phyloP scores from a whole-genome alignment of 768 basidiomycete species.

The Boletus coccyginus region DNA sequence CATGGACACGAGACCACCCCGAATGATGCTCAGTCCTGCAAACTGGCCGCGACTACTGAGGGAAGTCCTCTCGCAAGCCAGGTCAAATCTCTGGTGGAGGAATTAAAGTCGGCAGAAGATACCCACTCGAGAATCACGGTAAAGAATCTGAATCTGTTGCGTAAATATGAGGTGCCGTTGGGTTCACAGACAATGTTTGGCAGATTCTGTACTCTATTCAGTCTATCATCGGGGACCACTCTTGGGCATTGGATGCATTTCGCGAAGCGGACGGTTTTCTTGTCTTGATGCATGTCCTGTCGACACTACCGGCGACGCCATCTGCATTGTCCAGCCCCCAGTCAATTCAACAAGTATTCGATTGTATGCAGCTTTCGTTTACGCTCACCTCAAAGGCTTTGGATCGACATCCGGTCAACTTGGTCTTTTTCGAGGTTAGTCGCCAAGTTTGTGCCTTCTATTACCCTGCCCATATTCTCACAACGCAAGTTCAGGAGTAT shows the following conservation, averaged over 20 bases:
- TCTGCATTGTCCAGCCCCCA: constrained; percentile 30
- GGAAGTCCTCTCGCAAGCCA: constrained; percentile 34
- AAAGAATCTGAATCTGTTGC: too few species aligned
- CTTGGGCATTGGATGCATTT: constrained; percentile 69
- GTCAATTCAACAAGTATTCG: constrained; percentile 41
- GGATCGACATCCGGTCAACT: constrained; percentile 51
- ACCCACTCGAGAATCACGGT: constrained; percentile 53
- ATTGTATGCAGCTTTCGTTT: constrained; percentile 61
- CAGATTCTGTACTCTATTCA: constrained; percentile 68
- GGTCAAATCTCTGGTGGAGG: constrained; percentile 68
- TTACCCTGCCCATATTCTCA: constrained; percentile 16
- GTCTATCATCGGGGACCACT: constrained; percentile 63
- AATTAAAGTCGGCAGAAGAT: constrained; percentile 57
- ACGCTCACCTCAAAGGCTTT: constrained; percentile 64
- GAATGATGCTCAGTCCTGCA: constrained; percentile 24
- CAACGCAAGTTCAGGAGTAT: constrained; percentile 14
- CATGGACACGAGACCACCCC: constrained; percentile 27
- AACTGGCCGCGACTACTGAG: not conserved
- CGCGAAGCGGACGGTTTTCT: constrained; percentile 82
- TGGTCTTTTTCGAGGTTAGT: constrained; percentile 66
- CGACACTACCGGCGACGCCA: constrained; percentile 43
- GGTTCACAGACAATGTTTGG: not conserved
- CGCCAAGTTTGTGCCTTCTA: constrained; percentile 19
- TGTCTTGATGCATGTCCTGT: constrained; percentile 68
- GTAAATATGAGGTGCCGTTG: not conserved